Evolutionary conservation across 331 rosid species (phyloP), one percentile per base, ranked within the genome.

Genomic region (Spiraea crenata): DNA sequence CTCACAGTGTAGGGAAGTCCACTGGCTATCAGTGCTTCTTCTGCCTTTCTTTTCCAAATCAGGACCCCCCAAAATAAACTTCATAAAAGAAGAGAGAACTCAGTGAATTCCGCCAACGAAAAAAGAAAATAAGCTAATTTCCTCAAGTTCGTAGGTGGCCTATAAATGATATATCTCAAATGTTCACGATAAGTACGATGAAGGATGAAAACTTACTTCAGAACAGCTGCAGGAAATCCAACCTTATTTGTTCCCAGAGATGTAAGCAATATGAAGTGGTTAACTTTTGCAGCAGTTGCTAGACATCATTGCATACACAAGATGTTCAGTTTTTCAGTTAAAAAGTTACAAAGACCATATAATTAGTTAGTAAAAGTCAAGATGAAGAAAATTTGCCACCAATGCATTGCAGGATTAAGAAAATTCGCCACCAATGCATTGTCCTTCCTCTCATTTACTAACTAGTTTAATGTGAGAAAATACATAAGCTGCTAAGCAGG

Each of bases 31-130:
- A 93, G 76, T 63, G 97, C 95, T 84, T 93, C 97, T 75, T 93
- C 99, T 35, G 96, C 99, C 82, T 89, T 93, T 83, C 97, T 89
- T 83, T 93, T 91, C 99, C 99, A 93, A 58, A 79, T 25, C 45
- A 93, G 84, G 71, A 93, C 99, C 71, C 99, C 99, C 99, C 97
- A 91, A 82, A 93, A 93, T 81, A 93, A 87, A 84, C 99, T 93
- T 74, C 13, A 12, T 19, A 74, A 46, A 76, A 75, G 82, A 66
- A 71, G 41, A 76, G 73, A 67, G 42, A 57, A 62, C 63, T 65
- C 57, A 83, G 66, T 63, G 50, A n/a, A 75, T 66, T 50, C 65
- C n/a, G n/a, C 69, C 34, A 70, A 69, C 9, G 41, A 61, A 56
- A 48, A 55, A 51, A 35, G 55, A 45, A 13, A 46, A 7, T 41